Percentiles rank a stretch among this genome's conserved stretches.
phyloP scores from a whole-genome alignment of 257 asterid genomes.

The Solanum rostratum region DNA sequence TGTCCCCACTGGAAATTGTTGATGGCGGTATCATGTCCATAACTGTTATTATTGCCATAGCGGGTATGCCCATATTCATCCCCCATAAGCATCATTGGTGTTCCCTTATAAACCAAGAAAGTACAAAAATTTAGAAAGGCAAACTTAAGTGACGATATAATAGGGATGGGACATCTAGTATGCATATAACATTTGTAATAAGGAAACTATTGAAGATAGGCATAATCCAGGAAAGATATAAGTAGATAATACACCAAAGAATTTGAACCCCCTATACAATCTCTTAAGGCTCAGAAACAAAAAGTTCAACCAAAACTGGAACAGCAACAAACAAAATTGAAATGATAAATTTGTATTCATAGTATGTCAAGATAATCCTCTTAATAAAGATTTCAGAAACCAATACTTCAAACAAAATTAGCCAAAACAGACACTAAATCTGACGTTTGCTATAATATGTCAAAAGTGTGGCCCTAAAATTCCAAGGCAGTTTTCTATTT shows the following conservation, averaged over 20 bases:
- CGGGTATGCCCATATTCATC: slow-evolving; percentile 98
- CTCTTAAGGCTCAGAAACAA: neutral
- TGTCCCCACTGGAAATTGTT: slow-evolving; percentile 89
- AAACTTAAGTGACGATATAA: neutral
- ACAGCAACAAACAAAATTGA: neutral
- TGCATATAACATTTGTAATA: neutral
- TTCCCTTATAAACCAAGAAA: slow-evolving; percentile 46
- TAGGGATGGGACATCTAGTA: neutral
- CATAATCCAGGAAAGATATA: neutral
- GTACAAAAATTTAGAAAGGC: neutral
- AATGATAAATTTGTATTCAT: neutral
- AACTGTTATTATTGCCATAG: slow-evolving; percentile 87
- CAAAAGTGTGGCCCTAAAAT: neutral
- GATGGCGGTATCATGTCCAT: slow-evolving; percentile 84
- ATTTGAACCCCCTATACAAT: neutral
- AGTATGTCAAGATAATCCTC: neutral
- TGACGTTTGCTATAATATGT: neutral
- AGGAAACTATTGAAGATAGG: neutral
- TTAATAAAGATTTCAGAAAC: neutral
- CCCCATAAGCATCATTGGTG: slow-evolving; percentile 99
- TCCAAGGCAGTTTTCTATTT: neutral
- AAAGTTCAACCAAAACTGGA: neutral
- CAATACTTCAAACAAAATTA: neutral
- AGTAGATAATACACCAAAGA: neutral
- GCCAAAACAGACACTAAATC: neutral